Evolutionary conservation across 2,329 filamentous ascomycete species (phyloP), one percentile per base, ranked within the genome.

Genomic region (Phaeophleospora eucalypticola): DNA sequence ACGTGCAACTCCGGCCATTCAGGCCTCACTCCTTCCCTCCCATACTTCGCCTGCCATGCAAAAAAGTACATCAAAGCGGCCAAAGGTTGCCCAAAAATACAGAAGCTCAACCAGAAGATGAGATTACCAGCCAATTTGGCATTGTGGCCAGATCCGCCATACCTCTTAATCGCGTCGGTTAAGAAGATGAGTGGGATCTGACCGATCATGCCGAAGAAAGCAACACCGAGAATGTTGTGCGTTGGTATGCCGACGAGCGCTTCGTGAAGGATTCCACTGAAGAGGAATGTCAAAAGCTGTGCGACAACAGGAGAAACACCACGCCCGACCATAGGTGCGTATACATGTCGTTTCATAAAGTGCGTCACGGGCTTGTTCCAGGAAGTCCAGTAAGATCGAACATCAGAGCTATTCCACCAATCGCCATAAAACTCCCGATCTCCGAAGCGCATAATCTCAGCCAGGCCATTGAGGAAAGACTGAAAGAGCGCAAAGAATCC

Each of bases 351-450:
- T 62, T 88, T 90, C 83, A 98, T 97, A 68, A 95, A 98, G 48
- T 89, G 84, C 63, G 95, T 95, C 4, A 98, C 91, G 1, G 93
- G 93, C 66, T 94, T 94, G 71, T 98, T 98, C 93, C 93, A 98
- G 1, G 85, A 87, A 17, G 90, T 83, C 91, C 91, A 96, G 73
- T 98, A 98, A 3, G 79, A 79, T 27, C 90, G 87, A 4, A 97
- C 75, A 56, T 84, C 89, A 45, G 84, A 83, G 54, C 84, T 88
- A 64, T 98, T 98, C 93, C 93, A 98, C 93, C 93, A 98, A 63
- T 95, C 89, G 32, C 87, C 85, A 68, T 98, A 98, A 68, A 98
- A 98, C 43, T 90, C 86, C 21, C 93, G 81, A 66, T 98, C 93
- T 15, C 86, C 93, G 61, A 98, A 98, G 36, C 80, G 79, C 74